Conservation (phyloP, 2,329 filamentous ascomycete species). For the Ophiocordyceps unilateralis region DNA sequence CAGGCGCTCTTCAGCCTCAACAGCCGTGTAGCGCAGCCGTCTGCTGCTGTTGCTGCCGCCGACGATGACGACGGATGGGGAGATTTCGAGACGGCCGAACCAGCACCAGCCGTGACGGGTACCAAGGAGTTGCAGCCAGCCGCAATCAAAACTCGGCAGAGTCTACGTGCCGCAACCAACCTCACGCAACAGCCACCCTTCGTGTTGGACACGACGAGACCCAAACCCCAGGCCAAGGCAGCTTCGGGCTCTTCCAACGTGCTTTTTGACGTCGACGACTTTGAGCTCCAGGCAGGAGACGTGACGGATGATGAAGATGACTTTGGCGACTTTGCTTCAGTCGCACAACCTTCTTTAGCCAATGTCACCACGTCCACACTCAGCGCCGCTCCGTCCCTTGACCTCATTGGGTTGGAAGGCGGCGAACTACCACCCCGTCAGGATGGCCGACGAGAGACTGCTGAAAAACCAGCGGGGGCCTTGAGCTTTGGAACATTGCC, state of each 20-base stretch:
- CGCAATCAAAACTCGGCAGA: not conserved
- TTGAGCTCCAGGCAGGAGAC: slow-evolving; percentile 22
- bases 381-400: slow-evolving; percentile 13
- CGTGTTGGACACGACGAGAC: slow-evolving; percentile 1
- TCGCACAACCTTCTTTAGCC: slow-evolving; percentile 8
- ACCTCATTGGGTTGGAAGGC: slow-evolving; percentile 23
- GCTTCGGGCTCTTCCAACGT: slow-evolving; percentile 30
- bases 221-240: slow-evolving; percentile 3
- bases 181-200: not conserved
- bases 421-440: slow-evolving; percentile 10
- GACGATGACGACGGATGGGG: slow-evolving; percentile 50
- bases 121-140: not conserved
- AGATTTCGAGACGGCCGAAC: slow-evolving; percentile 44
- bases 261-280: slow-evolving; percentile 48
- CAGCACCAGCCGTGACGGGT: slow-evolving; percentile 4
- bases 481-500: slow-evolving; percentile 12
- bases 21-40: not conserved
- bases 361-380: slow-evolving; percentile 4
- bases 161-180: not conserved
- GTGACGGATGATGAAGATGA: slow-evolving; percentile 33
- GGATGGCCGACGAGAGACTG: slow-evolving; percentile 9
- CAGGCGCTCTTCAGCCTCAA: slow-evolving; percentile 11
- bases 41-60: not conserved
- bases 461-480: slow-evolving; percentile 13
- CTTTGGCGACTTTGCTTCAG: slow-evolving; percentile 44